Evolutionary conservation across 148 eudicot species (phyloP).

Genomic region (Fagopyrum tataricum): DNA sequence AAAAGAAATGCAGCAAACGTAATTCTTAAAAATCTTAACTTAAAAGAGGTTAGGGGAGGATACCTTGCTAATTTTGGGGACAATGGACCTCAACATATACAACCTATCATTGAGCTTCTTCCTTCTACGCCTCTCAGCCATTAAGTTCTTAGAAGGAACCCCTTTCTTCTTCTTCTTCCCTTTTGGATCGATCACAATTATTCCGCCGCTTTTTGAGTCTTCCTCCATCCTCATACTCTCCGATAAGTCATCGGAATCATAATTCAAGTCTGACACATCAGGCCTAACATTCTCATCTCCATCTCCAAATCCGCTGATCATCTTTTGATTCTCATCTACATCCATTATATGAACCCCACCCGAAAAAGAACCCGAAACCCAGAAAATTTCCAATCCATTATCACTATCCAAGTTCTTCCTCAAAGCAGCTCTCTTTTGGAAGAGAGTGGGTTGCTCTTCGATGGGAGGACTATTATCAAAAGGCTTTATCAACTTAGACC

Average conservation of each 20-base stretch:
- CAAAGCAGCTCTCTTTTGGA: slow-evolving; percentile 86
- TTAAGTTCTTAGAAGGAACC: slow-evolving; percentile 81
- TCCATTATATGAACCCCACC: slow-evolving; percentile 10
- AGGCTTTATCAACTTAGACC: slow-evolving; percentile 68
- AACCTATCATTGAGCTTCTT: slow-evolving; percentile 96
- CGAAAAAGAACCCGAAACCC: slow-evolving; percentile 14
- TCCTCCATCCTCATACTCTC: slow-evolving; percentile 36
- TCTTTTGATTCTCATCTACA: slow-evolving; percentile 6
- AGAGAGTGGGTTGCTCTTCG: slow-evolving; percentile 76
- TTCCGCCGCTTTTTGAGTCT: slow-evolving; percentile 39
- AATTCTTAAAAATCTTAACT: slow-evolving; percentile 12
- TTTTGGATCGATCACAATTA: slow-evolving; percentile 45
- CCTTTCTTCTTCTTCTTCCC: slow-evolving; percentile 81
- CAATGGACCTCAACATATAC: slow-evolving; percentile 83
- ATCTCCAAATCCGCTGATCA: slow-evolving; percentile 19
- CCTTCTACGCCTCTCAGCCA: slow-evolving; percentile 88
- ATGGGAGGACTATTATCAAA: slow-evolving; percentile 58
- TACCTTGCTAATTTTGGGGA: slow-evolving; percentile 96
- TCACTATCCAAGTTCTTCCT: slow-evolving; percentile 43
- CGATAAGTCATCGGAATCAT: slow-evolving; percentile 79
- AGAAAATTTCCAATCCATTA: slow-evolving; percentile 21
- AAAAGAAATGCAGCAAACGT: not conserved
- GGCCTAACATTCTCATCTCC: slow-evolving; percentile 51
- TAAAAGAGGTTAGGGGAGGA: too few relatives aligned
- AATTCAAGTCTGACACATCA: slow-evolving; percentile 63